Conservation (phyloP, 177 flowering plant genomes). For the Vitis hybrid region DNA sequence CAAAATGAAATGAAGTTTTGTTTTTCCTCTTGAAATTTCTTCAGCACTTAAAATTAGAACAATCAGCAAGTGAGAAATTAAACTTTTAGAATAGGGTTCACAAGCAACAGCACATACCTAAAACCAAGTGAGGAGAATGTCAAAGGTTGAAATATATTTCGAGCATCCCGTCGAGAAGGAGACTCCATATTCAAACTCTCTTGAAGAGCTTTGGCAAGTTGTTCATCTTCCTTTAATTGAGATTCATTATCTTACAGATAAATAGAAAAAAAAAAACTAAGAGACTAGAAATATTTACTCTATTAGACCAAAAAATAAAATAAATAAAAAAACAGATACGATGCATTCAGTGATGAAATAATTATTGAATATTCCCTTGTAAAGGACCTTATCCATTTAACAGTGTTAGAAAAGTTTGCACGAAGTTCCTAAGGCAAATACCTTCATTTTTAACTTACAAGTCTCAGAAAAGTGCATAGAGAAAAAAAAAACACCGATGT, state of each 20-base stretch:
- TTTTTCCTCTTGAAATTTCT: neutral
- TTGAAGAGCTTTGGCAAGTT: constrained; percentile 87
- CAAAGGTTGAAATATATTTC: no score
- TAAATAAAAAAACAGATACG: no score
- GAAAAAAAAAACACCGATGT: neutral
- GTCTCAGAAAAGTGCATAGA: no score
- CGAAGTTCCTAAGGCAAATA: neutral
- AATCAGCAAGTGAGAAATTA: neutral
- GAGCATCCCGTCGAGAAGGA: constrained; percentile 42
- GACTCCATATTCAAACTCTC: constrained; percentile 72
- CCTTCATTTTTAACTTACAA: no score
- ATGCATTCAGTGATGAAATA: no score
- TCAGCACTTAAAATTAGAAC: neutral
- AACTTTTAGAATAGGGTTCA: neutral
- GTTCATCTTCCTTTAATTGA: constrained; percentile 78
- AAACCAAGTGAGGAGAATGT: no score
- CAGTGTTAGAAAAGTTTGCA: neutral
- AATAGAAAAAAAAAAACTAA: neutral
- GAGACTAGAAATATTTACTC: neutral
- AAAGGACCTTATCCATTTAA: neutral
- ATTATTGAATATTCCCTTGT: neutral
- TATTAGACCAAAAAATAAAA: no score
- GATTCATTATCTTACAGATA: constrained; percentile 33
- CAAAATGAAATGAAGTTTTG: neutral
- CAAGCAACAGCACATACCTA: constrained; percentile 32